phyloP scores from a whole-genome alignment of 495 filamentous ascomycete species.

The Penicillium angulare region DNA sequence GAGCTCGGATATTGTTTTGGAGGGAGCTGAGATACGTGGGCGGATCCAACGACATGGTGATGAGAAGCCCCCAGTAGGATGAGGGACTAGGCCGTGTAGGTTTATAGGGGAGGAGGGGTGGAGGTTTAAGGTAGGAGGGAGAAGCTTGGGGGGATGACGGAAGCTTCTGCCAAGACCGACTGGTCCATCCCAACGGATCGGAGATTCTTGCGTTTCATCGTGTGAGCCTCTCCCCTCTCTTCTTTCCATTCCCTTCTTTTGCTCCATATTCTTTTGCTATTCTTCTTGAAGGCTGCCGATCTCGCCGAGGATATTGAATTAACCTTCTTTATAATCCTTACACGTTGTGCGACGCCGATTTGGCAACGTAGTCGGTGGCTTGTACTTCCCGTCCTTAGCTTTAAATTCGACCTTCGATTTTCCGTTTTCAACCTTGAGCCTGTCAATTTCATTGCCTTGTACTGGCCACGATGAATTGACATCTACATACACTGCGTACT shows the following conservation, averaged over 20 bases:
- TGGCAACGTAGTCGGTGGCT: conserved; percentile 16
- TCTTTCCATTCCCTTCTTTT: background rate
- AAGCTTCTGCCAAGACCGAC: conserved; percentile 30
- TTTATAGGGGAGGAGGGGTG: conserved; percentile 5
- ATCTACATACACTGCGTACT: no score
- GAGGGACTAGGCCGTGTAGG: background rate
- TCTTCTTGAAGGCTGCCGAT: background rate
- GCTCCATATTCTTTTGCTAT: background rate
- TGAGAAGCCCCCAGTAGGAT: conserved; percentile 6
- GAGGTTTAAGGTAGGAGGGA: conserved; percentile 19
- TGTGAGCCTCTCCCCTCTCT: background rate
- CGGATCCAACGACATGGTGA: conserved; percentile 80
- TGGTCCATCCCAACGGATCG: conserved; percentile 20
- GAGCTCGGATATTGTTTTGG: conserved; percentile 89
- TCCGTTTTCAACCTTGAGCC: conserved; percentile 10
- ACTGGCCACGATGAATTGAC: conserved; percentile 2
- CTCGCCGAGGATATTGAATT: background rate
- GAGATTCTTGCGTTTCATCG: conserved; percentile 15
- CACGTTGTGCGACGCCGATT: conserved; percentile 5
- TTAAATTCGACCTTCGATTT: conserved; percentile 2
- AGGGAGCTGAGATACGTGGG: conserved; percentile 87
- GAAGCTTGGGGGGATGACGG: conserved; percentile 30
- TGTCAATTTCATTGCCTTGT: background rate
- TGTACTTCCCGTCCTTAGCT: conserved; percentile 7
- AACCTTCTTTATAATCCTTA: background rate